Percentiles rank a stretch among this genome's conserved stretches.
Evolutionary conservation across 257 asterid genomes (phyloP).

Genomic region (Ligustrum vulgare): DNA sequence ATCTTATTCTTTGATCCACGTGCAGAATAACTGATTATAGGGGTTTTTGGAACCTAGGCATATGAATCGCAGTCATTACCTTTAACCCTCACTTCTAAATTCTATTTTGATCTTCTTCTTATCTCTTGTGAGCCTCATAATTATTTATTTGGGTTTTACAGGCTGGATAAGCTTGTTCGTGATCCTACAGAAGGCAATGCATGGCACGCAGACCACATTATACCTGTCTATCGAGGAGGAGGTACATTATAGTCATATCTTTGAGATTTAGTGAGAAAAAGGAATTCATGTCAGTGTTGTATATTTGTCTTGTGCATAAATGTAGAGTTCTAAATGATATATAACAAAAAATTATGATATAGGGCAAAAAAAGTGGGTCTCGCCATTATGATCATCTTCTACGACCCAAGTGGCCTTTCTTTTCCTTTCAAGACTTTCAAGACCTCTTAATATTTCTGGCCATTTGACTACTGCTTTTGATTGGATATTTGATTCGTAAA

Average conservation of each 20-base stretch:
- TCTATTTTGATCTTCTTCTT: slow-evolving; percentile 10
- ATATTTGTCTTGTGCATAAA: not conserved
- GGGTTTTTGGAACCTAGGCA: not conserved
- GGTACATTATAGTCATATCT: slow-evolving; percentile 41
- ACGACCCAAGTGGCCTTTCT: not conserved
- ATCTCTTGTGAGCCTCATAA: slow-evolving; percentile 6
- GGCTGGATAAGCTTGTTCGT: slow-evolving; percentile 68
- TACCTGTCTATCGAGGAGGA: slow-evolving; percentile 92
- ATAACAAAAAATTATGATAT: not conserved
- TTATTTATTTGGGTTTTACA: slow-evolving; percentile 37
- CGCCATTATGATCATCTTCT: not conserved
- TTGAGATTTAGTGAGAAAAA: slow-evolving; percentile 6
- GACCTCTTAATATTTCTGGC: not conserved
- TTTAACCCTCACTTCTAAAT: not conserved
- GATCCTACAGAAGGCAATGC: slow-evolving; percentile 90
- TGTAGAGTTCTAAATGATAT: not conserved
- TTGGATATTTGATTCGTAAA: not conserved
- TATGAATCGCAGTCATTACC: not conserved
- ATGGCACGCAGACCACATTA: slow-evolving; percentile 98
- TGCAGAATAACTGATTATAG: slow-evolving; percentile 21
- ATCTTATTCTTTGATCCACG: slow-evolving; percentile 10
- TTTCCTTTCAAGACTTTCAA: not conserved
- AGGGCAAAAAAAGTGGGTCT: not conserved
- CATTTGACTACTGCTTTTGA: not conserved
- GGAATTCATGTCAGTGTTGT: too few relatives aligned